A percentile compares a stretch with the other conserved stretches of the same genome.
phyloP scores from a whole-genome alignment of 495 filamentous ascomycete genomes.

The Trichocladium uniseriatum region DNA sequence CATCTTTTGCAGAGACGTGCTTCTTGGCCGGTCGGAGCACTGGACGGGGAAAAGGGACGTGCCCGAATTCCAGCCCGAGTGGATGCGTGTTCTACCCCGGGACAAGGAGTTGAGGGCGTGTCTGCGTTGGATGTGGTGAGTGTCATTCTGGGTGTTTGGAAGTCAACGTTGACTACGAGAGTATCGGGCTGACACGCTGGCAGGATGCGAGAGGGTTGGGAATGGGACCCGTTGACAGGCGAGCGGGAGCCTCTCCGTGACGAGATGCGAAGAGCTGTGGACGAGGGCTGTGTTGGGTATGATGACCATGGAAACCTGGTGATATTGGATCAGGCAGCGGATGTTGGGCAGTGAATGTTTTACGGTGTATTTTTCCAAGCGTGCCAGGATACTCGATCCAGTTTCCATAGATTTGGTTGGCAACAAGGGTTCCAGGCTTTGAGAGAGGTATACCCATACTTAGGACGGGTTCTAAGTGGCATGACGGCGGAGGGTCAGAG shows the following conservation, averaged over 20 bases:
- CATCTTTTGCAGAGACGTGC: conserved; percentile 79
- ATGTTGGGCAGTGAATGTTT: neutral
- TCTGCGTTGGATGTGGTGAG: conserved; percentile 81
- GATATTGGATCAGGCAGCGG: conserved; percentile 19
- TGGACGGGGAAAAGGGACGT: conserved; percentile 47
- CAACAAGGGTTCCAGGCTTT: too few species aligned
- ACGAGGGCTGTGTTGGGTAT: conserved; percentile 50
- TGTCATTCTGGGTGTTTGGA: neutral
- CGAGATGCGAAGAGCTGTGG: conserved; percentile 48
- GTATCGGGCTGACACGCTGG: neutral
- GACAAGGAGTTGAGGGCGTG: conserved; percentile 89
- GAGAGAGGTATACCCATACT: too few species aligned
- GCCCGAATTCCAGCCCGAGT: conserved; percentile 55
- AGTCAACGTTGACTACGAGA: too few species aligned
- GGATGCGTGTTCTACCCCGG: conserved; percentile 73
- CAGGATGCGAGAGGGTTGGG: conserved; percentile 59
- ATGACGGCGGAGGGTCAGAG: too few species aligned
- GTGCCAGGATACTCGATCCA: too few species aligned
- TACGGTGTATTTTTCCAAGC: too few species aligned
- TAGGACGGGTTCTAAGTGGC: too few species aligned
- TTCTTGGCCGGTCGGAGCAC: conserved; percentile 52
- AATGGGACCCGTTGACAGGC: conserved; percentile 69
- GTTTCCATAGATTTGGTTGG: too few species aligned
- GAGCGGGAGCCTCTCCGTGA: conserved; percentile 47
- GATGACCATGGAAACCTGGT: conserved; percentile 47